Evolutionary conservation across 805 yeast species (phyloP).

Genomic region (Lipomyces anomalus): DNA sequence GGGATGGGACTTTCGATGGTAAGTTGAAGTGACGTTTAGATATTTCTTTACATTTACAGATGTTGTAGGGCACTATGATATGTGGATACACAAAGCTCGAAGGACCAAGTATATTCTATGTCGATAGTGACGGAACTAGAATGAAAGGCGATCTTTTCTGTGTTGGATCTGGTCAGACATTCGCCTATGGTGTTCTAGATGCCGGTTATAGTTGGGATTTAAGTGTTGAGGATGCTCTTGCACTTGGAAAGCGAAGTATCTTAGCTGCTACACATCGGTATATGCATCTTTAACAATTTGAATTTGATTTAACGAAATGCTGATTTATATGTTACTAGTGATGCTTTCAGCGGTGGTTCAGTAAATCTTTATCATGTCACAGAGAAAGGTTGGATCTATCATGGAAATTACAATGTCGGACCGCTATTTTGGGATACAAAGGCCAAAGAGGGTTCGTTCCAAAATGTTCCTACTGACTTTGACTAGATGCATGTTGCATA

Average conservation of each 20-base stretch:
- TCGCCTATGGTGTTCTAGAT: conserved; percentile 97
- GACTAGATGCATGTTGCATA: background rate
- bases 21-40: background rate
- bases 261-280: conserved; percentile 93
- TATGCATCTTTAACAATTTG: background rate
- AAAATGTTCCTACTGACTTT: conserved; percentile 48
- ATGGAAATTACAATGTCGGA: conserved; percentile 92
- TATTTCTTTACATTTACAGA: background rate
- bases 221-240: conserved; percentile 86
- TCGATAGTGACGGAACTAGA: conserved; percentile 95
- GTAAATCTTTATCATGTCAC: conserved; percentile 89
- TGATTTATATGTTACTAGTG: conserved; percentile 32
- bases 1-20: conserved; percentile 96
- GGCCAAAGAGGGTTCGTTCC: conserved; percentile 81
- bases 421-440: conserved; percentile 87
- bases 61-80: conserved; percentile 78
- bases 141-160: conserved; percentile 90
- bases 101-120: conserved; percentile 93
- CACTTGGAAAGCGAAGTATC: conserved; percentile 90
- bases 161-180: conserved; percentile 98
- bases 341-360: conserved; percentile 96
- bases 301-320: background rate
- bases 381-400: conserved; percentile 90
- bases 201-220: conserved; percentile 89
- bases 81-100: conserved; percentile 95